Conservation (phyloP, 495 filamentous ascomycete genomes). For the Penicillium canescens region DNA sequence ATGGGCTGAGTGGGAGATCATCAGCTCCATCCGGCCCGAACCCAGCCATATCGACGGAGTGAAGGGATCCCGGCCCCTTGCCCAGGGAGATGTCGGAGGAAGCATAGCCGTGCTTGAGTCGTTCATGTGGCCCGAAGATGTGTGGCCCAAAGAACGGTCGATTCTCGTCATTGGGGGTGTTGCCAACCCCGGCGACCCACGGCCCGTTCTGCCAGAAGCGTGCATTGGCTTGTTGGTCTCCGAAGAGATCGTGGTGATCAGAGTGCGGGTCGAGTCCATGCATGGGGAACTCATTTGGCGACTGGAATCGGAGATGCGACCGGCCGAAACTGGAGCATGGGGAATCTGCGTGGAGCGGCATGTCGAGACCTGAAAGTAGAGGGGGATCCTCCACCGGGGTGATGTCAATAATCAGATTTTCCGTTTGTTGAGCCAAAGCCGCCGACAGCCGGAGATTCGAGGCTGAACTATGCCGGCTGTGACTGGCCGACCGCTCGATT, state of each 20-base stretch:
- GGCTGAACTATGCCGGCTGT: constrained; percentile 44
- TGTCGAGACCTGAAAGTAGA: constrained; percentile 36
- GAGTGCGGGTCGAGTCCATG: constrained; percentile 43
- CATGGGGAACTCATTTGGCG: constrained; percentile 44
- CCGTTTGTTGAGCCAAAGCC: constrained; percentile 45
- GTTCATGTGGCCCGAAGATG: constrained; percentile 41
- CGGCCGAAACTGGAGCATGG: constrained; percentile 50
- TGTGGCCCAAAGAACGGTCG: constrained; percentile 51
- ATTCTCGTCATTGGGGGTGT: constrained; percentile 49
- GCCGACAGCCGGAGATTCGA: constrained; percentile 46
- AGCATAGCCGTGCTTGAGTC: constrained; percentile 51
- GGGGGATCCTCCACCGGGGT: constrained; percentile 47
- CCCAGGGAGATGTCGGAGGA: constrained; percentile 51
- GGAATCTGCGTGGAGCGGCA: constrained; percentile 48
- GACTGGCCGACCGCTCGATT: constrained; percentile 41
- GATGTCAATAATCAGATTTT: constrained; percentile 50
- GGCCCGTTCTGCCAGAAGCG: constrained; percentile 51
- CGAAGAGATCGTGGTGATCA: constrained; percentile 51
- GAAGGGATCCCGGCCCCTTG: constrained; percentile 46
- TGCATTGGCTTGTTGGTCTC: constrained; percentile 50
- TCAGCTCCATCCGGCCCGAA: constrained; percentile 45
- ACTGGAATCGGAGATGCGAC: constrained; percentile 48
- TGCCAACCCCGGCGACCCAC: constrained; percentile 49
- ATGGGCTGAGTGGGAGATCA: constrained; percentile 46
- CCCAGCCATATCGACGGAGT: constrained; percentile 51